These are phyloP conservation scores for Boletus pseudo-olivaceus DNA, from an alignment of 768 basidiomycete genomes.

Conservation along the genomic window DNA sequence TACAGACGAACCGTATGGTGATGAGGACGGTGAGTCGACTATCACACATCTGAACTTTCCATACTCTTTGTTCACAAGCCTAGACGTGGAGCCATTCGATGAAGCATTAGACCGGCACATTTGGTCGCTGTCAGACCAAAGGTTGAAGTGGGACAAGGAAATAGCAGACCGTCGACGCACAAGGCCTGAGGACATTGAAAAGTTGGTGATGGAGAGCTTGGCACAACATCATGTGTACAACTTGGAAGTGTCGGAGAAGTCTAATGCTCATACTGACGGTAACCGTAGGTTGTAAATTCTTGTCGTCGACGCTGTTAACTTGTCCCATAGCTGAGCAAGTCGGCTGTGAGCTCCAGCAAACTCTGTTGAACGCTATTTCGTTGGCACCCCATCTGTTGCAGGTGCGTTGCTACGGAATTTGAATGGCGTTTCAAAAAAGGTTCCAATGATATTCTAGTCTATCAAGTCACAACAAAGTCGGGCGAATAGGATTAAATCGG, in stretches of 20 bases:
- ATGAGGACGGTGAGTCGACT: conserved; percentile 46
- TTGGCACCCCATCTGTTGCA: conserved; percentile 50
- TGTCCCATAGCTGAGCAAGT: conserved; percentile 17
- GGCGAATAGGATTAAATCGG: conserved; percentile 41
- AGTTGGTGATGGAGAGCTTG: conserved; percentile 37
- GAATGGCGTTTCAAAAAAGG: too few relatives aligned
- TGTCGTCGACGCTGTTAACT: neutral
- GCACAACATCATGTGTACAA: conserved; percentile 33
- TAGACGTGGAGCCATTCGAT: conserved; percentile 79
- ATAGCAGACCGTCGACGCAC: conserved; percentile 65
- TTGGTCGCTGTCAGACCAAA: conserved; percentile 74
- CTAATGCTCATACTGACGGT: neutral
- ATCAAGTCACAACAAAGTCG: conserved; percentile 51
- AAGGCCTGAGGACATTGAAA: conserved; percentile 52
- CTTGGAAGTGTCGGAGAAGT: conserved; percentile 20
- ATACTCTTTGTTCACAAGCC: neutral
- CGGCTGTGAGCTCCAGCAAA: conserved; percentile 23
- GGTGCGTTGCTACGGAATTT: conserved; percentile 31
- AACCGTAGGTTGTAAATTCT: conserved; percentile 8
- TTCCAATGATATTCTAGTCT: conserved; percentile 31
- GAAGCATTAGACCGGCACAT: conserved; percentile 81
- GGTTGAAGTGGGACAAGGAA: conserved; percentile 70
- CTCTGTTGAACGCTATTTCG: conserved; percentile 35
- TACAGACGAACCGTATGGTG: conserved; percentile 58
- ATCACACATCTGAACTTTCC: neutral